Percentiles rank a stretch among this genome's conserved stretches.
Conservation (phyloP, 176 grass and related monocot genomes). For the Oryza meridionalis region DNA sequence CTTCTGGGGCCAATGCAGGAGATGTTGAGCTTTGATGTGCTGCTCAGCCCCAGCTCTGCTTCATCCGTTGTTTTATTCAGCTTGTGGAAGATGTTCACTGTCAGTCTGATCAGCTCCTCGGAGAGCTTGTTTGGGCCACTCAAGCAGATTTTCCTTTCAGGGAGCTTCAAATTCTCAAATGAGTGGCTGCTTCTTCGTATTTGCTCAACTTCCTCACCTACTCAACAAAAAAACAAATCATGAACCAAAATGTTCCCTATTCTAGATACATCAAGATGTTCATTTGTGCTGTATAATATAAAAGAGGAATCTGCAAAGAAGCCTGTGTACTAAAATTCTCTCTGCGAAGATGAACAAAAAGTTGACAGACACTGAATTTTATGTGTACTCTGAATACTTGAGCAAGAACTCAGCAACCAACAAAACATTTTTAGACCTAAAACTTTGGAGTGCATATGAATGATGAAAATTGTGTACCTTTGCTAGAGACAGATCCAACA, state of each 20-base stretch:
- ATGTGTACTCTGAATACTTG: neutral
- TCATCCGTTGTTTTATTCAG: conserved; percentile 46
- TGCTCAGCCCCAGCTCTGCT: conserved; percentile 32
- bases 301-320: neutral
- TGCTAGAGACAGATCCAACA: conserved; percentile 42
- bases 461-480: conserved; percentile 28
- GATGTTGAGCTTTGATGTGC: conserved; percentile 58
- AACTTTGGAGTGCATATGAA: neutral
- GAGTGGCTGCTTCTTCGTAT: conserved; percentile 47
- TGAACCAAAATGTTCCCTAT: neutral
- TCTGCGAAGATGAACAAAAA: neutral
- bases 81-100: conserved; percentile 79
- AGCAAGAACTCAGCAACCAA: neutral
- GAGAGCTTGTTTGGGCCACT: conserved; percentile 69
- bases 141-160: conserved; percentile 42
- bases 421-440: neutral
- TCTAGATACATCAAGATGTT: neutral
- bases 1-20: conserved; percentile 69
- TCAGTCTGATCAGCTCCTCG: conserved; percentile 64
- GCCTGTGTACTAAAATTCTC: neutral
- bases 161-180: neutral
- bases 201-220: conserved; percentile 49
- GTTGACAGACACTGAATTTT: neutral
- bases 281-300: neutral
- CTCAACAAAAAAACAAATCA: neutral